These are phyloP conservation scores for Penicillium brasilianum DNA, from an alignment of 2,329 filamentous ascomycete genomes.

Conservation along the genomic window DNA sequence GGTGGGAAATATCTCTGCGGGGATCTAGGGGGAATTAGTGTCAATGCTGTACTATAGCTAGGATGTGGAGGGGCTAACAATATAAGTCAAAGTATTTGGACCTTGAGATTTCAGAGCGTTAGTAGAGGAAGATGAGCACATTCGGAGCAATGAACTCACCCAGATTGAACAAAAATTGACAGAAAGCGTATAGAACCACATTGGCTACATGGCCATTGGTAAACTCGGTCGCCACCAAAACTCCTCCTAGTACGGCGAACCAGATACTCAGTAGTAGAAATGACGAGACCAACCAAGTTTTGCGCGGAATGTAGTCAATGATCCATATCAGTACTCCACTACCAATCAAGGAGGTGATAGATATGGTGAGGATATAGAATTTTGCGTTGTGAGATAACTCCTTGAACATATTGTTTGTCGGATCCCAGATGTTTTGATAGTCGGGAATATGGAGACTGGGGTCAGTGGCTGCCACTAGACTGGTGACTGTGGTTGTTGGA, in stretches of 20 bases:
- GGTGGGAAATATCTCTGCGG: conserved; percentile 6
- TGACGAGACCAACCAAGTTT: conserved; percentile 9
- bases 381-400: conserved; percentile 10
- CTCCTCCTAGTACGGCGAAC: conserved; percentile 12
- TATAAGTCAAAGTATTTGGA: conserved; percentile 9
- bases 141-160: conserved; percentile 18
- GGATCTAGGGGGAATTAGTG: neutral
- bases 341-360: conserved; percentile 35
- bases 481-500: conserved; percentile 11
- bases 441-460: conserved; percentile 5
- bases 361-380: conserved; percentile 33
- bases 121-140: neutral
- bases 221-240: conserved; percentile 14
- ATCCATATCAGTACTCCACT: conserved; percentile 19
- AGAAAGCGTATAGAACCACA: conserved; percentile 47
- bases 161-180: conserved; percentile 50
- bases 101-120: neutral
- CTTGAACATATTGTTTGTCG: conserved; percentile 10
- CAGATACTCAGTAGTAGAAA: conserved; percentile 9
- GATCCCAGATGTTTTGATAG: conserved; percentile 13
- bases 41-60: no score
- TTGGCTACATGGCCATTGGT: conserved; percentile 24
- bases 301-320: conserved; percentile 13
- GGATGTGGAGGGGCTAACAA: neutral
- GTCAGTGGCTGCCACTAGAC: conserved; percentile 3